Base-by-base conservation (phyloP, 257 asterid species). In the Scutellaria minor region DNA sequence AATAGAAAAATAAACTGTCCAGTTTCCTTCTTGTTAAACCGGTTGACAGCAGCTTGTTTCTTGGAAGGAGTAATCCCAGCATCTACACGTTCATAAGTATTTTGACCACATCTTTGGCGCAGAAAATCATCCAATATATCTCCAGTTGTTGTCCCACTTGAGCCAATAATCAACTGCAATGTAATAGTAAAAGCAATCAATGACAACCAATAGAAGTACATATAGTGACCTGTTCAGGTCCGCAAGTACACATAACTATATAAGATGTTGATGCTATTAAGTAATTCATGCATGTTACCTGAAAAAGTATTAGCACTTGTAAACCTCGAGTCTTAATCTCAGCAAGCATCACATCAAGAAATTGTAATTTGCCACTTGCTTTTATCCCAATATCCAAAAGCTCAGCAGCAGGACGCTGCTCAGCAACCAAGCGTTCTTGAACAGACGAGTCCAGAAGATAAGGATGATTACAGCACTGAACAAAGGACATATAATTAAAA, bases 381-480 rank as follows among this genome's bases (percentile, higher is more conserved):
- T 83, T 82, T 77, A 90, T 85, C 41, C 90, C 99, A 75, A 82
- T 67, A 54, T 90, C 90, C 83, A 87, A 78, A 54, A 80, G 51
- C 71, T 84, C 91, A 11, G 73, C 56, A 59, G 74, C 76, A 57
- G 81, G 73, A 76, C 85, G 81, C 73, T 81, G 83, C 67, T 80
- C 83, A 62, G 75, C 79, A 53, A 88, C 40, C 71, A 84, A 82
- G 64, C 75, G 71, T 12, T 57, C 80, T 82, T 84, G 90, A 47
- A 81, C 51, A 68, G 84, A 79, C 20, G 80, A 18, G 55, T 92
- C 96, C 83, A 85, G 78, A 41, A 90, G 84, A 73, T 87, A 90
- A 8, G 99, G 97, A 80, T 94, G 99, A 79, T 83, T 86, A 60
- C 99, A 94, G 73, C 95, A 92, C 99, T 94, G 81, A 72, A 72